Percentiles rank a stretch among this genome's conserved stretches.
phyloP scores from a whole-genome alignment of 2,329 filamentous ascomycete genomes.

The Ampelomyces quisqualis region DNA sequence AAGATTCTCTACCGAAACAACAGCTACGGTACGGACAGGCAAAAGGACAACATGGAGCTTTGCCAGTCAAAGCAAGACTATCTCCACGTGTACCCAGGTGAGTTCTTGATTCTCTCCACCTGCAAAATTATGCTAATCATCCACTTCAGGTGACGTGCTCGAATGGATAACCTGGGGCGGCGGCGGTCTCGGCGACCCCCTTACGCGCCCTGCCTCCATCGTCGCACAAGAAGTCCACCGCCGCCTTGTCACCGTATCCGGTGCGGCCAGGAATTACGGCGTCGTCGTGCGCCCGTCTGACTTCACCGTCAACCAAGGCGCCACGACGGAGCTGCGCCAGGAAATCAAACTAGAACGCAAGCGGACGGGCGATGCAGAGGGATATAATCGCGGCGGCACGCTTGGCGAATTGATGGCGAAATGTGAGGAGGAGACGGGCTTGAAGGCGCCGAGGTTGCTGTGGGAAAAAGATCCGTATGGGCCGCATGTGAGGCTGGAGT shows the following conservation, averaged over 20 bases:
- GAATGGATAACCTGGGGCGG: constrained; percentile 56
- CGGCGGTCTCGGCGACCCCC: constrained; percentile 51
- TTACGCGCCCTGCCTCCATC: constrained; percentile 47
- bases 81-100: constrained; percentile 47
- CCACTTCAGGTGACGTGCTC: constrained; percentile 51
- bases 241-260: constrained; percentile 47
- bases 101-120: constrained; percentile 1
- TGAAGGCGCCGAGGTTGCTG: constrained; percentile 46
- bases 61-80: constrained; percentile 54
- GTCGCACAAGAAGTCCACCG: constrained; percentile 52
- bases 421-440: constrained; percentile 48
- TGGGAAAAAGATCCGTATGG: constrained; percentile 51
- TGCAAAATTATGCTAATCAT: not conserved
- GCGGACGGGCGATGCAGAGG: constrained; percentile 16
- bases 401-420: constrained; percentile 43
- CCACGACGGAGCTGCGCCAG: constrained; percentile 42
- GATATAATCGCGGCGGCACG: constrained; percentile 46
- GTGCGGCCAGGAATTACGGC: constrained; percentile 49
- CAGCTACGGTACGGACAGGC: constrained; percentile 33
- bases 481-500: constrained; percentile 47
- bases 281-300: constrained; percentile 46
- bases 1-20: constrained; percentile 50
- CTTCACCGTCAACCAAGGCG: constrained; percentile 40
- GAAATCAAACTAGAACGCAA: constrained; percentile 32
- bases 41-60: constrained; percentile 40